Conservation (phyloP, 768 basidiomycete species). For the Boletus subparvulus region DNA sequence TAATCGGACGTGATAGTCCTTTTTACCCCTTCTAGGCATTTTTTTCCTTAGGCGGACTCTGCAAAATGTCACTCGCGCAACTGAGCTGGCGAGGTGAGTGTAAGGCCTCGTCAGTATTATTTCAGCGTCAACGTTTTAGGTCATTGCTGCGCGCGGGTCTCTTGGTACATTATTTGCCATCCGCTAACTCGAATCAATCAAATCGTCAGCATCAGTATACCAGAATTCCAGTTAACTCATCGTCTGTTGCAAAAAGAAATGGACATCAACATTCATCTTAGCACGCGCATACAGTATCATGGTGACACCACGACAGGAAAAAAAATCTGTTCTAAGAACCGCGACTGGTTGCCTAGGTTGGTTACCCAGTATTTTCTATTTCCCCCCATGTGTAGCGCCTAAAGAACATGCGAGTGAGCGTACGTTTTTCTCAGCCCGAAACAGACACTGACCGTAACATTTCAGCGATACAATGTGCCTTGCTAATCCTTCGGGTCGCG, state of each 20-base stretch:
- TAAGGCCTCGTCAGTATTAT: background rate
- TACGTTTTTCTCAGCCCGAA: background rate
- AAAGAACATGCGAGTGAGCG: background rate
- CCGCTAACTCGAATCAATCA: background rate
- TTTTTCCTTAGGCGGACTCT: background rate
- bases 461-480: background rate
- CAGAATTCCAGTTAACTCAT: background rate
- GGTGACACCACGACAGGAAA: background rate
- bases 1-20: too few species aligned
- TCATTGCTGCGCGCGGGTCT: background rate
- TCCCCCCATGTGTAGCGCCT: background rate
- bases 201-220: background rate
- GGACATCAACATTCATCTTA: background rate
- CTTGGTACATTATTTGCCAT: background rate
- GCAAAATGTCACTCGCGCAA: too few species aligned
- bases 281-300: background rate
- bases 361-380: background rate
- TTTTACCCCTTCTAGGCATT: background rate
- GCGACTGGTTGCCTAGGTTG: too few species aligned
- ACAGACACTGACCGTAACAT: background rate
- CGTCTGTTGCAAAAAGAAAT: background rate
- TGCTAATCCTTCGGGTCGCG: conserved; percentile 1
- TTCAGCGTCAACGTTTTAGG: background rate
- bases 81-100: background rate
- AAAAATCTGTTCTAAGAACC: background rate